Conservation (phyloP, 2,329 filamentous ascomycete genomes). For the Botrytis cinerea region DNA sequence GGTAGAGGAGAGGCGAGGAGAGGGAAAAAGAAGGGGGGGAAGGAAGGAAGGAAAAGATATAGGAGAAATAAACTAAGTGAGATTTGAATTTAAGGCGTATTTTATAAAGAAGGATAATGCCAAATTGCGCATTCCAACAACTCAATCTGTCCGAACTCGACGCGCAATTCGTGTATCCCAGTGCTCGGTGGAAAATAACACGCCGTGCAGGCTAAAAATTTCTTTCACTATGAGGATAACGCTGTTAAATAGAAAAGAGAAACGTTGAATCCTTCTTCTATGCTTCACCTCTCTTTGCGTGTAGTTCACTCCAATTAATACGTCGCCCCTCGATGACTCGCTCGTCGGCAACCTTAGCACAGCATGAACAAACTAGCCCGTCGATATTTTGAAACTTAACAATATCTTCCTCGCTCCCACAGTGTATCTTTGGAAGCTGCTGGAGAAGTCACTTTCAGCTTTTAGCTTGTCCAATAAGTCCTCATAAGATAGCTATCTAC, state of each 20-base stretch:
- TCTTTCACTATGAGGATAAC: rapidly evolving
- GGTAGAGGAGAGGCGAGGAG: background rate
- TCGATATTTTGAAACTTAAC: background rate
- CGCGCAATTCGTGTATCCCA: background rate
- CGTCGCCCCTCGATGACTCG: background rate
- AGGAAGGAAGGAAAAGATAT: background rate
- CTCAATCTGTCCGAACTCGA: background rate
- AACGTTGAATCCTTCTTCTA: background rate
- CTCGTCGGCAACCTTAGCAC: background rate
- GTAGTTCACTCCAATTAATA: background rate
- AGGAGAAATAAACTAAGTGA: background rate
- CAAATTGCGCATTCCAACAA: background rate
- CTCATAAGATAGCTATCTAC: background rate
- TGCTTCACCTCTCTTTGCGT: background rate
- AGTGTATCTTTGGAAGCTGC: background rate
- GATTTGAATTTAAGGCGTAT: background rate
- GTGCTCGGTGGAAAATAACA: background rate
- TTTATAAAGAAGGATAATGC: background rate
- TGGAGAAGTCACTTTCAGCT: rapidly evolving
- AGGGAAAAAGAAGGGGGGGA: background rate
- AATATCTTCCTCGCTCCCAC: background rate
- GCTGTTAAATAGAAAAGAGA: background rate
- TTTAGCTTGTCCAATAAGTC: background rate
- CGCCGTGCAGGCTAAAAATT: rapidly evolving
- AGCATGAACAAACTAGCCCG: background rate